phyloP scores from a whole-genome alignment of 371 early-diverging fungal species.

The Circinella minor region DNA sequence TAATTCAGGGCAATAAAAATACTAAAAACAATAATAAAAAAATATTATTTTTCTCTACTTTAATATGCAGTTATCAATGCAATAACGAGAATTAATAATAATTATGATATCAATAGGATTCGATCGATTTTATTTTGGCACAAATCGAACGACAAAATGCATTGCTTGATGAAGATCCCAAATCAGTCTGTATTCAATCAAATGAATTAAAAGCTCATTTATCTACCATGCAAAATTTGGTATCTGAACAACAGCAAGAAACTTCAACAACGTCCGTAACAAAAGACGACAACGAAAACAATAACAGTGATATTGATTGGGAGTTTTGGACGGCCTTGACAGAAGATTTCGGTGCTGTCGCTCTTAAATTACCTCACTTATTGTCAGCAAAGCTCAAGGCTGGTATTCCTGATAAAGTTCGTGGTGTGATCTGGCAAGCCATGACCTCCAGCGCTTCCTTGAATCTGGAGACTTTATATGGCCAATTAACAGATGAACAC shows the following conservation, averaged over 20 bases:
- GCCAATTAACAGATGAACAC: conserved; percentile 76
- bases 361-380: conserved; percentile 64
- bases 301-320: conserved; percentile 71
- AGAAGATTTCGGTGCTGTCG: conserved; percentile 77
- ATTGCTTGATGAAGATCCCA: conserved; percentile 59
- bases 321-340: conserved; percentile 94
- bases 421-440: conserved; percentile 94
- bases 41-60: not conserved
- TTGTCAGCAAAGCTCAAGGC: conserved; percentile 73
- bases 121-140: conserved; percentile 57
- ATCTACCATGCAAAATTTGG: conserved; percentile 54
- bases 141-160: conserved; percentile 63
- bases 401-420: conserved; percentile 84
- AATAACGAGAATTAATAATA: not conserved
- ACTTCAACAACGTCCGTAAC: not conserved
- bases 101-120: conserved; percentile 29
- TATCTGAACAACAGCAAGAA: conserved; percentile 18
- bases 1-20: not conserved
- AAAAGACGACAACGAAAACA: conserved; percentile 9
- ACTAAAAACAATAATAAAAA: not conserved
- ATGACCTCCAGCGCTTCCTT: conserved; percentile 82
- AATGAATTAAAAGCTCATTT: conserved; percentile 58
- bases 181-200: conserved; percentile 58
- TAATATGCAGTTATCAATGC: too few relatives aligned
- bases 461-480: conserved; percentile 82